Evolutionary conservation across 495 filamentous ascomycete species (phyloP).

Genomic region (Ramalina intermedia): DNA sequence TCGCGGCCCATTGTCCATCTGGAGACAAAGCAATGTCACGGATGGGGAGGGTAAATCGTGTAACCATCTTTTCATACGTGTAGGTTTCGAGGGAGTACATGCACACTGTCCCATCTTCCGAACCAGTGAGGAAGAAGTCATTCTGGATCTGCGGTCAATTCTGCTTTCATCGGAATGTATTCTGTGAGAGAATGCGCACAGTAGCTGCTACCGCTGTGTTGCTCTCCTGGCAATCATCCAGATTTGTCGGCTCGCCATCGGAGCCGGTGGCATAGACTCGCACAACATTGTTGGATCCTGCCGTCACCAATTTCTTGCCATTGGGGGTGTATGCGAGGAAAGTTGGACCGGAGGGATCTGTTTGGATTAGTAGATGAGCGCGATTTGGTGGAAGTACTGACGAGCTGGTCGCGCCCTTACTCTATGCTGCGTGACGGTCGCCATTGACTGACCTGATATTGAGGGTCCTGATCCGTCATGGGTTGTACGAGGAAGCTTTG

Average conservation of each 20-base stretch:
- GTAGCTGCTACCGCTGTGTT: slow-evolving; percentile 63
- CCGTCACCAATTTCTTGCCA: slow-evolving; percentile 60
- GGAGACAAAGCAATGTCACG: slow-evolving; percentile 73
- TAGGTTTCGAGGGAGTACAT: slow-evolving; percentile 69
- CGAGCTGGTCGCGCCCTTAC: slow-evolving; percentile 32
- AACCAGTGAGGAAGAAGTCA: slow-evolving; percentile 71
- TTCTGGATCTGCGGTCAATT: slow-evolving; percentile 32
- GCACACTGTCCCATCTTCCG: slow-evolving; percentile 87
- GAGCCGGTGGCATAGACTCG: slow-evolving; percentile 81
- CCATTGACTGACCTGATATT: slow-evolving; percentile 4
- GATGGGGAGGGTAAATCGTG: slow-evolving; percentile 68
- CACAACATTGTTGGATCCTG: slow-evolving; percentile 78
- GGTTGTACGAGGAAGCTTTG: too few species aligned
- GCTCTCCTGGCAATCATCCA: slow-evolving; percentile 75
- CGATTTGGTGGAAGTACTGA: slow-evolving; percentile 15
- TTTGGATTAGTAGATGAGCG: background rate
- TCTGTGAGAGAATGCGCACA: slow-evolving; percentile 25
- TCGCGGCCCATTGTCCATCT: slow-evolving; percentile 76
- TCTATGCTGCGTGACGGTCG: slow-evolving; percentile 19
- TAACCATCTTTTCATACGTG: slow-evolving; percentile 60
- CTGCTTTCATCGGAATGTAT: background rate
- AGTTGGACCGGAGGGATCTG: slow-evolving; percentile 56
- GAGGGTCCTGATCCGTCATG: too few species aligned
- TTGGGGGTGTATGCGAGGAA: slow-evolving; percentile 54
- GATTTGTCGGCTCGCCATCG: slow-evolving; percentile 77